Evolutionary conservation across 176 grass and related monocot species (phyloP), one percentile per base, ranked within the genome.

Genomic region (Poa annua): DNA sequence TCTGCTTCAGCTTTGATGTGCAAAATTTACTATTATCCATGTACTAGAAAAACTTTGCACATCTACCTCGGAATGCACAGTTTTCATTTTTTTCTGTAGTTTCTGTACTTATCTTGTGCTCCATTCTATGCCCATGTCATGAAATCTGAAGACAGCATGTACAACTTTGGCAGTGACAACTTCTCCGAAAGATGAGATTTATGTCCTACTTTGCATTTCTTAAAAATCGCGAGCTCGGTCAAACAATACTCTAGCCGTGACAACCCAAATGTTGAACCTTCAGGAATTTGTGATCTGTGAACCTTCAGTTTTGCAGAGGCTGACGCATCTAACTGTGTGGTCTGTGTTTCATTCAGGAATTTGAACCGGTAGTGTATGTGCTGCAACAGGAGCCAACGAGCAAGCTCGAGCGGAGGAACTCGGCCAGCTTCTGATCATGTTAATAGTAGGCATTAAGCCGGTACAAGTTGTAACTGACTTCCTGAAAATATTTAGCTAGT

Each of bases 341-440:
- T 74, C 83, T 67, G 25, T 71, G 21, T 73, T 70, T 83, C 42
- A 35, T 88, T 55, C 88, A 99, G 96, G 85, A 78, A 79, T 67
- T 66, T 32, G 85, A 88, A 49, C 71, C 89, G 38, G 81, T 93
- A 66, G 84, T 90, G 8, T 77, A 70, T 65, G 85, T 89, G 74
- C 87, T 75, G 1, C 93, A 79, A 57, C 83, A 84, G 45, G 93
- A 94, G 81, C 81, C 79, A 16, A 84, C 87, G 89, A 82, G 88
- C 67, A 83, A 66, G 55, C 85, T 96, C 44, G 86, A 89, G 75
- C 88, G 93, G 81, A 90, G 49, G 74, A 99, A 91, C 74, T 99
- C 93, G 16, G 86, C 87, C 78, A 66, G 73, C 75, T 87, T 99
- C 85, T 99, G 84, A 96, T 88, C 82, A 83, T 85, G 79, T 68